Percentiles rank a stretch among this genome's conserved stretches.
Conservation (phyloP, 495 filamentous ascomycete genomes). For the Jackrogersella multiformis region DNA sequence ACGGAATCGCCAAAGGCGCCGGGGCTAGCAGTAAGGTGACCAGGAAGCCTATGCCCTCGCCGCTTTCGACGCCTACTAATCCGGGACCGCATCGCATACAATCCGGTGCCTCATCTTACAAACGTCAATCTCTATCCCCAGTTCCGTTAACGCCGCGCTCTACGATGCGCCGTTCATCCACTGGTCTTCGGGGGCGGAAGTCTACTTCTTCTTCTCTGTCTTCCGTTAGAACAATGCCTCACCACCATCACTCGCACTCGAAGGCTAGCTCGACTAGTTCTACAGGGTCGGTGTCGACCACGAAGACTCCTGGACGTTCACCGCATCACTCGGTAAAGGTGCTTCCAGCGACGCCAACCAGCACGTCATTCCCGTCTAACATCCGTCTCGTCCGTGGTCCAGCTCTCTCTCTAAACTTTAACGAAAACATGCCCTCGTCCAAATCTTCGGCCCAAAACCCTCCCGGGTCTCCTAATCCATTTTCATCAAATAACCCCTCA, state of each 20-base stretch:
- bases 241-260: slow-evolving; percentile 90
- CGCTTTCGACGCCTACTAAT: slow-evolving; percentile 52
- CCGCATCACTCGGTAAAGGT: slow-evolving; percentile 94
- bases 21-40: slow-evolving; percentile 18
- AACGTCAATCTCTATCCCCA: slow-evolving; percentile 88
- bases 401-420: slow-evolving; percentile 56
- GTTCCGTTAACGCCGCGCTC: slow-evolving; percentile 87
- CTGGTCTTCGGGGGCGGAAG: slow-evolving; percentile 84
- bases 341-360: slow-evolving; percentile 88
- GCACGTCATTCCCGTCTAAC: slow-evolving; percentile 81
- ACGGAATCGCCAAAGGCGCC: slow-evolving; percentile 26
- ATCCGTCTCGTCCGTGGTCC: slow-evolving; percentile 82
- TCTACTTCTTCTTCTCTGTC: slow-evolving; percentile 96
- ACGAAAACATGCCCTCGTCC: slow-evolving; percentile 56
- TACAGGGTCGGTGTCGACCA: slow-evolving; percentile 73
- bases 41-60: slow-evolving; percentile 38
- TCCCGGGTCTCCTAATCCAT: slow-evolving; percentile 56
- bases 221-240: slow-evolving; percentile 90
- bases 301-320: slow-evolving; percentile 73
- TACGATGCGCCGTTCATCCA: slow-evolving; percentile 78
- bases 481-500: slow-evolving; percentile 61
- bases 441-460: slow-evolving; percentile 48
- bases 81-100: slow-evolving; percentile 59
- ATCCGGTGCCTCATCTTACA: slow-evolving; percentile 63
- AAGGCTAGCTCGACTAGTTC: slow-evolving; percentile 95